A percentile compares a stretch with the other conserved stretches of the same genome.
Conservation (phyloP, 208 protist species). For the Tritrichomonas foetus region DNA sequence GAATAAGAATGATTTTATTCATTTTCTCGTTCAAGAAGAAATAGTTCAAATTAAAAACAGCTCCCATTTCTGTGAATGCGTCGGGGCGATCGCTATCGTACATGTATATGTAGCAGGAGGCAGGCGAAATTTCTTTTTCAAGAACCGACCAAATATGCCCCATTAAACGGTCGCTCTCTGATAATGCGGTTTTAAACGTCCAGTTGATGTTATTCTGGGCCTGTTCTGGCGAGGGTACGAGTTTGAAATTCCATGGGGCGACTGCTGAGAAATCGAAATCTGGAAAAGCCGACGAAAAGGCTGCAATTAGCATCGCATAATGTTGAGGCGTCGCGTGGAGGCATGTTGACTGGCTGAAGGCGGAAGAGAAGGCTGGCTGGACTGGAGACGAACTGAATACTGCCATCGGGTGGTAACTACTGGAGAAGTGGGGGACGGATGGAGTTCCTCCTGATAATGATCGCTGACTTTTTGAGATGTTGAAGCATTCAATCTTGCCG, state of each 20-base stretch:
- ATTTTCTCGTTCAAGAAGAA: neutral
- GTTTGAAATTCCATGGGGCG: neutral
- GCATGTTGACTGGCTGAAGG: no score
- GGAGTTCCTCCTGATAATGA: no score
- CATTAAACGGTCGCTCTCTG: neutral
- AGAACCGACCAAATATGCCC: neutral
- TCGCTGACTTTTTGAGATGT: no score
- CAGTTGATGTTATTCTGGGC: neutral
- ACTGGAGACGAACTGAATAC: no score
- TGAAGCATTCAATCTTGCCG: no score
- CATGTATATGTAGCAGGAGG: neutral
- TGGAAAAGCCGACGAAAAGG: conserved; percentile 32
- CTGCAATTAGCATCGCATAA: neutral
- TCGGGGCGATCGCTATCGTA: neutral
- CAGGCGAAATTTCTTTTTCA: neutral
- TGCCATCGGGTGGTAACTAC: no score
- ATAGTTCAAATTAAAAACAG: neutral
- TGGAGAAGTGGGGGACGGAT: no score
- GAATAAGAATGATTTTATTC: neutral
- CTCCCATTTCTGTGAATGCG: neutral
- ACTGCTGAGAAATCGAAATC: conserved; percentile 7
- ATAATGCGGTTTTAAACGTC: neutral
- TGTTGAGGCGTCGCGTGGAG: neutral
- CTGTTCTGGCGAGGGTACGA: neutral
- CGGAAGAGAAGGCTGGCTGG: no score